Conservation (phyloP, 495 filamentous ascomycete species). For the Cryomyces minteri region DNA sequence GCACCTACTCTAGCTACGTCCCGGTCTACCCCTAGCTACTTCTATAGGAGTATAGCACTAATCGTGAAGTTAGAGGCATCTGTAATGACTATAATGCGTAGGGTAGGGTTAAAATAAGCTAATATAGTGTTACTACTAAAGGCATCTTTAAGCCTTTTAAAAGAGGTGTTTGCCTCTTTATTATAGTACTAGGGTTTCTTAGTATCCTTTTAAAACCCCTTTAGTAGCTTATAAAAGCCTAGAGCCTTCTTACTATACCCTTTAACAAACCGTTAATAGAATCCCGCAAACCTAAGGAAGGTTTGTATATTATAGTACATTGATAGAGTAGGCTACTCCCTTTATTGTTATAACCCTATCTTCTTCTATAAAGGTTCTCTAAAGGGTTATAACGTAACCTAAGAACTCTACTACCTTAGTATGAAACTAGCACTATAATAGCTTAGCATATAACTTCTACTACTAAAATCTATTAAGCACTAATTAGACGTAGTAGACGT, state of each 20-base stretch:
- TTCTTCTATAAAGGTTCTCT: neutral
- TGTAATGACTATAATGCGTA: constrained; percentile 1
- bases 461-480: too few species aligned
- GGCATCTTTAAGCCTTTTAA: neutral
- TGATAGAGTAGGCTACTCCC: constrained; percentile 1
- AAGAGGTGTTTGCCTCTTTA: neutral
- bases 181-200: neutral
- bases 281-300: too few species aligned
- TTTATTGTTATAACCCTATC: neutral
- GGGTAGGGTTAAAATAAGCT: neutral
- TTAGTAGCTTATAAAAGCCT: neutral
- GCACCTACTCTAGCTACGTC: neutral
- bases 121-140: neutral
- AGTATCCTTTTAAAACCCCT: too few species aligned
- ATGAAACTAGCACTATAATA: too few species aligned
- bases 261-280: constrained; percentile 3
- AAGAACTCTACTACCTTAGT: too few species aligned
- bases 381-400: neutral
- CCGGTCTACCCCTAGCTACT: neutral
- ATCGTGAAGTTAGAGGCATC: constrained; percentile 9
- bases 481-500: too few species aligned
- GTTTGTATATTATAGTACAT: neutral
- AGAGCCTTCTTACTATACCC: neutral
- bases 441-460: too few species aligned
- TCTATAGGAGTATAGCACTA: constrained; percentile 1